These are phyloP conservation scores for Podospora bellae-mahoneyi DNA, from an alignment of 495 filamentous ascomycete species.

Conservation along the genomic window DNA sequence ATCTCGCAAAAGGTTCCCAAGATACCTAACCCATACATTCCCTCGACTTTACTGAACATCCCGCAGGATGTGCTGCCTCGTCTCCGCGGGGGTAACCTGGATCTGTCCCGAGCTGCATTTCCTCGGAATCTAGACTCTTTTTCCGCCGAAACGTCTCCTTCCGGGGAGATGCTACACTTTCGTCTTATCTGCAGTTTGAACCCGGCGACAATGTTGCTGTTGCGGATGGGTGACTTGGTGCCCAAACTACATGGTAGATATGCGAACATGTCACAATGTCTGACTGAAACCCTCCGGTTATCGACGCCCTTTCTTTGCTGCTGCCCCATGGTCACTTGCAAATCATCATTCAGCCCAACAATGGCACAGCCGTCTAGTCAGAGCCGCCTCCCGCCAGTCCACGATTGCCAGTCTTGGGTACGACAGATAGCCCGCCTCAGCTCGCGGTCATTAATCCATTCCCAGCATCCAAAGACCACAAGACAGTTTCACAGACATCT, in stretches of 20 bases:
- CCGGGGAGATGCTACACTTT: background rate
- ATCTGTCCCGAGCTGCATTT: background rate
- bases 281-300: background rate
- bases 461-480: too few species aligned
- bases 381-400: too few species aligned
- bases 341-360: too few species aligned
- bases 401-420: too few species aligned
- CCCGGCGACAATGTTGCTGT: background rate
- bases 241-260: background rate
- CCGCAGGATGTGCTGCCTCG: background rate
- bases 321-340: too few species aligned
- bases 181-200: background rate
- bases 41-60: background rate
- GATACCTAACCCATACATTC: background rate
- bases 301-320: too few species aligned
- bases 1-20: background rate
- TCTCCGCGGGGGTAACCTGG: background rate
- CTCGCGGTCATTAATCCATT: too few species aligned
- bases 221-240: background rate
- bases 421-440: too few species aligned
- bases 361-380: too few species aligned
- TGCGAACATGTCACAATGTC: background rate
- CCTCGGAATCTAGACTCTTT: background rate
- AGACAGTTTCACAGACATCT: too few species aligned
- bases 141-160: background rate